Evolutionary conservation across 768 basidiomycete species (phyloP), one percentile per base, ranked within the genome.

Genomic region (Sistotremastrum niveocremeum): DNA sequence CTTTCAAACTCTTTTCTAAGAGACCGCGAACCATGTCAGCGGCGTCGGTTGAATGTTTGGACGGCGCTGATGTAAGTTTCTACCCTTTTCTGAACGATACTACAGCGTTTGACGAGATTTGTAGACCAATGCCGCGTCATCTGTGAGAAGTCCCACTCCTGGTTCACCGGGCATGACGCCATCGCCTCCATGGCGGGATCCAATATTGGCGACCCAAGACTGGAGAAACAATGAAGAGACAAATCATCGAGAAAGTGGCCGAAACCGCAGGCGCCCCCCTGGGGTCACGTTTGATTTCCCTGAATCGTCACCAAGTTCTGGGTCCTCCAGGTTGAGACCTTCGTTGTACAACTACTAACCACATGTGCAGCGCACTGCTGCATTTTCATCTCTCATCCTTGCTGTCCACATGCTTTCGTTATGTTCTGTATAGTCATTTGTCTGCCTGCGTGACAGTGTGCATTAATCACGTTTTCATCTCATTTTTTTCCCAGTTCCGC

Each of bases 41-140:
- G 35, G 78, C 77, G 34, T 88, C 85, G 37, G 66, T 83, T 33
- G 85, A 88, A 57, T 85, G 83, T 29, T 72, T 77, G 52, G 77
- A 86, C 55, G 85, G 85, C 35, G 84, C 83, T 46, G 79, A 81
- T 42, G 85, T 87, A 60, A 62, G 81, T 56, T 34, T 59, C n/a
- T 44, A 46, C 34, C 5, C 33, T 47, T n/a, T 46, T 39, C 46
- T 44, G 12, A 45, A 45, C 36, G 7, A 7, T 30, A 46, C 41
- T 41, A 46, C 41, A 36, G 42, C 44, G 57, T 48, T 7, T 53
- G 20, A 20, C 20, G 20, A 20, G 20, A 20, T 4, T 10, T 38
- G 41, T 35, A 81, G 79, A 62, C 77, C 10, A 86, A 77, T 54
- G 84, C 85, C 30, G 74, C 77, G 8, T 73, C 75, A 11, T 87